Evolutionary conservation across 2,329 filamentous ascomycete genomes (phyloP).

Genomic region (Ascocoryne sarcoides): DNA sequence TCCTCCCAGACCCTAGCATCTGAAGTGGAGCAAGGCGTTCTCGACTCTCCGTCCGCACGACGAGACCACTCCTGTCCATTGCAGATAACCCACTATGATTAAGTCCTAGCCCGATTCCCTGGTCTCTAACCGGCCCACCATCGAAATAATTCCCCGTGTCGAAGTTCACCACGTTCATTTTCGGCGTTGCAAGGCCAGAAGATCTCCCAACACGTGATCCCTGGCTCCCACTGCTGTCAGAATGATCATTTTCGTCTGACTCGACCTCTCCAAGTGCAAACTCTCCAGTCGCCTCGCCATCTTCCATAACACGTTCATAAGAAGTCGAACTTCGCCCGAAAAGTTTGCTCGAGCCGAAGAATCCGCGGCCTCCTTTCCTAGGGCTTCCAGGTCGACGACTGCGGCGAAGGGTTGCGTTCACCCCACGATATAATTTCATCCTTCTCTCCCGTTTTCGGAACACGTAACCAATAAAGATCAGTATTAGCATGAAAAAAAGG

Average conservation of each 20-base stretch:
- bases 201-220: slow-evolving; percentile 47
- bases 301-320: slow-evolving; percentile 82
- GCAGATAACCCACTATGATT: slow-evolving; percentile 11
- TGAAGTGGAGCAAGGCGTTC: slow-evolving; percentile 59
- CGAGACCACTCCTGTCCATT: slow-evolving; percentile 61
- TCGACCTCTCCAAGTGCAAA: slow-evolving; percentile 69
- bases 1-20: slow-evolving; percentile 46
- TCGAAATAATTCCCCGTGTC: slow-evolving; percentile 32
- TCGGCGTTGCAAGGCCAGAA: slow-evolving; percentile 62
- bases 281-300: slow-evolving; percentile 57
- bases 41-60: slow-evolving; percentile 75
- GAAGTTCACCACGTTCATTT: slow-evolving; percentile 43
- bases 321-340: slow-evolving; percentile 48
- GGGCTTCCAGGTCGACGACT: slow-evolving; percentile 38
- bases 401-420: slow-evolving; percentile 37
- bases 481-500: slow-evolving; percentile 59
- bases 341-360: slow-evolving; percentile 51
- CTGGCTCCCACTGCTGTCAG: slow-evolving; percentile 45
- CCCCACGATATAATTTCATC: slow-evolving; percentile 46
- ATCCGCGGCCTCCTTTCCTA: slow-evolving; percentile 37
- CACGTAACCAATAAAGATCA: slow-evolving; percentile 61
- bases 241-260: slow-evolving; percentile 55
- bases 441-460: slow-evolving; percentile 74
- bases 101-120: slow-evolving; percentile 20
- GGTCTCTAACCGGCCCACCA: slow-evolving; percentile 4